Percentiles rank a stretch among this genome's conserved stretches.
Conservation (phyloP, 768 basidiomycete genomes). For the Pulveroboletus sp. region DNA sequence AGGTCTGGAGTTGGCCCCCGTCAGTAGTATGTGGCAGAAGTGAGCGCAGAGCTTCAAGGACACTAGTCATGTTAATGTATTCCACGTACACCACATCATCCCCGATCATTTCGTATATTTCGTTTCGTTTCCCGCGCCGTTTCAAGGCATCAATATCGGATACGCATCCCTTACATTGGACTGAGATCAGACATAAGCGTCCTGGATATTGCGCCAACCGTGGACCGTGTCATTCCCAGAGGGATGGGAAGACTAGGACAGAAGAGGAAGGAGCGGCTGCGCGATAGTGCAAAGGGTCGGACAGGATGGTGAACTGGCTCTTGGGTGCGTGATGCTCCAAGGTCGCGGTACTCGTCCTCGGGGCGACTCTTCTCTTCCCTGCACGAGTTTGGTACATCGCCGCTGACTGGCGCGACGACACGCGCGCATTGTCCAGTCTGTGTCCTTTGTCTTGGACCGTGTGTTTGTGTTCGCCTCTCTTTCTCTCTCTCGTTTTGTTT, state of each 20-base stretch:
- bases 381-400: not conserved
- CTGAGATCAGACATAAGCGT: slow-evolving; percentile 20
- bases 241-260: slow-evolving; percentile 4
- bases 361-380: not conserved
- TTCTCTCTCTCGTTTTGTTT: slow-evolving; percentile 5
- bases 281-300: not conserved
- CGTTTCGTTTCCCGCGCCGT: no score
- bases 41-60: not conserved
- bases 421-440: slow-evolving; percentile 8
- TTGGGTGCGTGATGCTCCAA: not conserved
- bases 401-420: no score
- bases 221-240: slow-evolving; percentile 6
- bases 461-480: not conserved
- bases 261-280: slow-evolving; percentile 9
- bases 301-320: not conserved
- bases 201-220: no score
- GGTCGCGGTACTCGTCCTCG: no score
- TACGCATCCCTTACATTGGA: slow-evolving; percentile 18
- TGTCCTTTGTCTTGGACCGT: not conserved
- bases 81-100: slow-evolving; percentile 17
- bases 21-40: not conserved
- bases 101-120: slow-evolving; percentile 20
- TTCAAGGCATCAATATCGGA: slow-evolving; percentile 8
- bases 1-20: no score
- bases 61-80: slow-evolving; percentile 21